A percentile compares a stretch with the other conserved stretches of the same genome.
Conservation (phyloP, 805 yeast genomes). For the Ogataea wickerhamii region DNA sequence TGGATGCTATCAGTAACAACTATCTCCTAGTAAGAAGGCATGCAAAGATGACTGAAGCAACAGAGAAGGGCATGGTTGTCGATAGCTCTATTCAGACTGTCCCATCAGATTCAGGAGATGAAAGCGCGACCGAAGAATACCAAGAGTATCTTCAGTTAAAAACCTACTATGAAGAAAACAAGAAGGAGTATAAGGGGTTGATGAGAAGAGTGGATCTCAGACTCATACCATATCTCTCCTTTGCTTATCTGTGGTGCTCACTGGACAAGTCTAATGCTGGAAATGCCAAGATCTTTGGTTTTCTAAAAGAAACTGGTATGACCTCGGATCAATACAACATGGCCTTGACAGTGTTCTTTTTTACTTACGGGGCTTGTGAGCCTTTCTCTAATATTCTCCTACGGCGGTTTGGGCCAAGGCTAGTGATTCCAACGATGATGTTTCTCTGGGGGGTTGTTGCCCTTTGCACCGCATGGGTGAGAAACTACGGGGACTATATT, state of each 20-base stretch:
- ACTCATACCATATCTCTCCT: slow-evolving; percentile 23
- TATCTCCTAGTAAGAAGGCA: too few species aligned
- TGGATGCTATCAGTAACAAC: too few species aligned
- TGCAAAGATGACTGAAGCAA: not conserved
- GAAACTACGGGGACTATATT: slow-evolving; percentile 15
- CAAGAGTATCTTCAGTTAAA: slow-evolving; percentile 3
- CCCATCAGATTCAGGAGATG: not conserved
- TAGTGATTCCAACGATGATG: slow-evolving; percentile 32
- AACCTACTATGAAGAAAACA: slow-evolving; percentile 14
- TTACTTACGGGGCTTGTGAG: slow-evolving; percentile 39
- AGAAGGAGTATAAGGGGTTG: slow-evolving; percentile 17
- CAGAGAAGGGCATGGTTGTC: not conserved
- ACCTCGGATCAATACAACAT: slow-evolving; percentile 38
- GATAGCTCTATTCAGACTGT: slow-evolving; percentile 2
- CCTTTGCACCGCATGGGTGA: slow-evolving; percentile 31
- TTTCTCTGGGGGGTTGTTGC: slow-evolving; percentile 36
- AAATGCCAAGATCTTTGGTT: slow-evolving; percentile 28
- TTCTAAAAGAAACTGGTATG: slow-evolving; percentile 22
- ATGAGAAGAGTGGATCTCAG: slow-evolving; percentile 22
- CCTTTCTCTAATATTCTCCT: slow-evolving; percentile 34
- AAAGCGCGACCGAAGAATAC: slow-evolving; percentile 2
- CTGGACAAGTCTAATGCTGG: slow-evolving; percentile 35
- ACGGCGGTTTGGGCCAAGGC: slow-evolving; percentile 35
- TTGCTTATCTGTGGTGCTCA: slow-evolving; percentile 24
- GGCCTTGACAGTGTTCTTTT: slow-evolving; percentile 38